A percentile compares a stretch with the other conserved stretches of the same genome.
Conservation (phyloP, 2,329 filamentous ascomycete species). For the Colletotrichum sp. region DNA sequence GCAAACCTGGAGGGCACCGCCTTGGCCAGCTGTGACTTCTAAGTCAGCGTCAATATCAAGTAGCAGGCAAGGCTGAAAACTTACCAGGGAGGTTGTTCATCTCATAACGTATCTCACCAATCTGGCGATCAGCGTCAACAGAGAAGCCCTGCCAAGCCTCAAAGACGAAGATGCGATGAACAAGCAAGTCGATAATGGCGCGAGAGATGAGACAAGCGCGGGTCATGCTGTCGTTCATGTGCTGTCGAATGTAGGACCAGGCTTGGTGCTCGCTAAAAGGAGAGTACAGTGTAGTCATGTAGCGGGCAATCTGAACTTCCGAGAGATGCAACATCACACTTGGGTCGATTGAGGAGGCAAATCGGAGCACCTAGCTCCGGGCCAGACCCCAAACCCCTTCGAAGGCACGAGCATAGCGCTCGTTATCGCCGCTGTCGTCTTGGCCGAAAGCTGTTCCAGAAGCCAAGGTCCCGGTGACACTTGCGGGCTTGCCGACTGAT, state of each 20-base stretch:
- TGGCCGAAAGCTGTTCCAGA: neutral
- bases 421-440: slow-evolving; percentile 8
- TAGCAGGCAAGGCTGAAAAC: neutral
- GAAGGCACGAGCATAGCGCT: slow-evolving; percentile 17
- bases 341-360: slow-evolving; percentile 10
- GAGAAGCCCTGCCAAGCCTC: slow-evolving; percentile 44
- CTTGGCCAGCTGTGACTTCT: slow-evolving; percentile 10
- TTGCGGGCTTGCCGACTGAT: neutral
- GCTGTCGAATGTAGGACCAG: slow-evolving; percentile 44
- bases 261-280: slow-evolving; percentile 40
- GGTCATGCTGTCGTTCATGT: slow-evolving; percentile 42
- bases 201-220: slow-evolving; percentile 49
- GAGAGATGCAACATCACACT: neutral
- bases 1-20: slow-evolving; percentile 36
- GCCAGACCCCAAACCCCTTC: slow-evolving; percentile 20
- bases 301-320: slow-evolving; percentile 13
- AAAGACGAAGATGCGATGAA: slow-evolving; percentile 45
- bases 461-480: neutral
- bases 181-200: slow-evolving; percentile 46
- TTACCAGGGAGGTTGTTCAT: slow-evolving; percentile 40
- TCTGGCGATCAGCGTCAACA: slow-evolving; percentile 34
- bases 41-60: neutral
- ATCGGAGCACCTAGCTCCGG: slow-evolving; percentile 21
- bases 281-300: slow-evolving; percentile 18
- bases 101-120: slow-evolving; percentile 37